These are phyloP conservation scores for Trichosporon sp. DNA, from an alignment of 1,284 basidiomycete species.

Conservation along the genomic window DNA sequence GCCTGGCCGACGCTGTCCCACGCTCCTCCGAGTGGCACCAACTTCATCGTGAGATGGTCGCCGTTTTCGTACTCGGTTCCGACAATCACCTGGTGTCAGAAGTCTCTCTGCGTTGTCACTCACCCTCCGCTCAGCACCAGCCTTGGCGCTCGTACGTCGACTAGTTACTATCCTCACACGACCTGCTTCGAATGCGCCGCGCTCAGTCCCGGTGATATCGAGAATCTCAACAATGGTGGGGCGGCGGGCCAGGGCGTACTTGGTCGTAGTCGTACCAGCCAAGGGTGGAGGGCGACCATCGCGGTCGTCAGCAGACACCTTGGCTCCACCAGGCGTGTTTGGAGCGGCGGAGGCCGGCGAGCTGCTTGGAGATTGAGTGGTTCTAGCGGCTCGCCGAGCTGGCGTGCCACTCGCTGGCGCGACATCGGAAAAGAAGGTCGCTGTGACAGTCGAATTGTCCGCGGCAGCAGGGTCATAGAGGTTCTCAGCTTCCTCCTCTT, in stretches of 20 bases:
- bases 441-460: neutral
- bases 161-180: slow-evolving; percentile 40
- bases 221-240: slow-evolving; percentile 29
- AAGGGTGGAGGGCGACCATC: neutral
- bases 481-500: slow-evolving; percentile 14
- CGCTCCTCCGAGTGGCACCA: slow-evolving; percentile 27
- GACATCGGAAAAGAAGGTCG: neutral
- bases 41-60: slow-evolving; percentile 13
- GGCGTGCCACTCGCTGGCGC: neutral
- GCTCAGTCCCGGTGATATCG: slow-evolving; percentile 29
- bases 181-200: slow-evolving; percentile 30
- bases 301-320: neutral
- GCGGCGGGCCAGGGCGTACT: slow-evolving; percentile 14
- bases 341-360: neutral
- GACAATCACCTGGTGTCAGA: slow-evolving; percentile 12
- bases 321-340: neutral
- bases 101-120: slow-evolving; percentile 12
- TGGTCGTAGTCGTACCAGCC: slow-evolving; percentile 7
- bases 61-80: slow-evolving; percentile 10
- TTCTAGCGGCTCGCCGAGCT: neutral
- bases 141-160: slow-evolving; percentile 43
- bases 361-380: neutral
- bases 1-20: slow-evolving; percentile 24
- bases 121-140: slow-evolving; percentile 44
- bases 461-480: neutral